These are phyloP conservation scores for Populus trichocarpa DNA, from an alignment of 441 rosid species.

Conservation along the genomic window DNA sequence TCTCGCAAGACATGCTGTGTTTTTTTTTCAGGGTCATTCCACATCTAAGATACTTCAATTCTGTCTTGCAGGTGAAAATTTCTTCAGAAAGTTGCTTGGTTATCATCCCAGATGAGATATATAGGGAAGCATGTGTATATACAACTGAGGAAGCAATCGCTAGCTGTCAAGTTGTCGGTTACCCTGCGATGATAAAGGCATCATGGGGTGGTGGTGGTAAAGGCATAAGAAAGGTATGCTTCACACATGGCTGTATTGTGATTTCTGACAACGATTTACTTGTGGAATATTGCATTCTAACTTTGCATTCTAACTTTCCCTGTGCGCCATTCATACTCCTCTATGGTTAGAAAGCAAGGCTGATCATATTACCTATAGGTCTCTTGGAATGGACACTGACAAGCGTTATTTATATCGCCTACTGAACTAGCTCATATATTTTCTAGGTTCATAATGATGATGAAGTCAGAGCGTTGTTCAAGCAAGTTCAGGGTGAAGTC, in stretches of 20 bases:
- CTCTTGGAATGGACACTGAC: not conserved
- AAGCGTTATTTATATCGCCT: not conserved
- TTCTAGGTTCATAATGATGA: conserved; percentile 94
- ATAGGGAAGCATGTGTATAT: conserved; percentile 92
- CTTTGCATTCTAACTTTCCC: not conserved
- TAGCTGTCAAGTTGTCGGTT: conserved; percentile 97
- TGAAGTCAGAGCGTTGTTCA: conserved; percentile 96
- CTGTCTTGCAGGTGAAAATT: conserved; percentile 72
- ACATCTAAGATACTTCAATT: conserved; percentile 19
- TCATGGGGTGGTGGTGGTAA: conserved; percentile 99
- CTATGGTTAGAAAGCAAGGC: conserved; percentile 5
- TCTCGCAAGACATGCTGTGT: conserved; percentile 7
- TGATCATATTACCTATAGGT: not conserved
- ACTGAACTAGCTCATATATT: not conserved
- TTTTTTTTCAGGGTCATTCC: conserved; percentile 15
- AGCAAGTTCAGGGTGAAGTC: conserved; percentile 99
- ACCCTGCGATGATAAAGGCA: conserved; percentile 99
- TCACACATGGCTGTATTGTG: conserved; percentile 12
- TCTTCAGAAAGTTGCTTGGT: conserved; percentile 72
- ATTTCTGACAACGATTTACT: conserved; percentile 6
- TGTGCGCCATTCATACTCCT: too few relatives aligned
- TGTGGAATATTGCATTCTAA: not conserved
- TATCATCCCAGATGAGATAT: conserved; percentile 84
- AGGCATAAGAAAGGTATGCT: conserved; percentile 96
- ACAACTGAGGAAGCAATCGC: conserved; percentile 99